Conservation (phyloP, 2,329 filamentous ascomycete species). For the Clarireedia hainanense region DNA sequence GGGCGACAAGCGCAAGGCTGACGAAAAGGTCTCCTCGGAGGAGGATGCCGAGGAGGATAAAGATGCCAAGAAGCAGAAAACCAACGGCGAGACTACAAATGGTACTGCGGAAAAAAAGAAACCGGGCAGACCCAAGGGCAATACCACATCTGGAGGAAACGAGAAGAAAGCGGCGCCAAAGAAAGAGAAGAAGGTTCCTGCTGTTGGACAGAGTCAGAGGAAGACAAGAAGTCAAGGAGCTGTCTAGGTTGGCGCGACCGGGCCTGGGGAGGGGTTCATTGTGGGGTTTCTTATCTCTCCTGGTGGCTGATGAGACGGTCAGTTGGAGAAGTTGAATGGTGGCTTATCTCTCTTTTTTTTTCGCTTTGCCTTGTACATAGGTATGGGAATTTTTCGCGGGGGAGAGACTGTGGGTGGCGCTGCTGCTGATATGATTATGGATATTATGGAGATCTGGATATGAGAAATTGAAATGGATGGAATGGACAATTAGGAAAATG, state of each 20-base stretch:
- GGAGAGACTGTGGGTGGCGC: too few species aligned
- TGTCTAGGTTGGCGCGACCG: not conserved
- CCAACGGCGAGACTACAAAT: not conserved
- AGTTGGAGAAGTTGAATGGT: not conserved
- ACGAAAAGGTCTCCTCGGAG: slow-evolving; percentile 18
- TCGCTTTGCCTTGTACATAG: too few species aligned
- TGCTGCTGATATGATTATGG: too few species aligned
- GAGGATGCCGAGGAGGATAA: slow-evolving; percentile 15
- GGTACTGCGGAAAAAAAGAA: slow-evolving; percentile 21
- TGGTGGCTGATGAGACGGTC: not conserved
- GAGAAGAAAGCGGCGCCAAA: slow-evolving; percentile 12
- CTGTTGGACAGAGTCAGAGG: slow-evolving; percentile 21
- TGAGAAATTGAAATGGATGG: too few species aligned
- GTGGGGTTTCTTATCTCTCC: too few species aligned
- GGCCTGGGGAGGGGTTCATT: not conserved
- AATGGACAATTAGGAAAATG: too few species aligned
- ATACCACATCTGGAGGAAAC: not conserved
- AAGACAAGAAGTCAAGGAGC: slow-evolving; percentile 26
- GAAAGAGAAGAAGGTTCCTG: slow-evolving; percentile 26
- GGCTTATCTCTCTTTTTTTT: too few species aligned
- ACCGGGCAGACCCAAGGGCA: slow-evolving; percentile 21
- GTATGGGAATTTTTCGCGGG: too few species aligned
- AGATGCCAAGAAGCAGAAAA: slow-evolving; percentile 19
- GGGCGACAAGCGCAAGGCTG: slow-evolving; percentile 24
- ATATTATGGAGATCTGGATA: too few species aligned